phyloP scores from a whole-genome alignment of 2,329 filamentous ascomycete species.

The Paradendryphiella salina region DNA sequence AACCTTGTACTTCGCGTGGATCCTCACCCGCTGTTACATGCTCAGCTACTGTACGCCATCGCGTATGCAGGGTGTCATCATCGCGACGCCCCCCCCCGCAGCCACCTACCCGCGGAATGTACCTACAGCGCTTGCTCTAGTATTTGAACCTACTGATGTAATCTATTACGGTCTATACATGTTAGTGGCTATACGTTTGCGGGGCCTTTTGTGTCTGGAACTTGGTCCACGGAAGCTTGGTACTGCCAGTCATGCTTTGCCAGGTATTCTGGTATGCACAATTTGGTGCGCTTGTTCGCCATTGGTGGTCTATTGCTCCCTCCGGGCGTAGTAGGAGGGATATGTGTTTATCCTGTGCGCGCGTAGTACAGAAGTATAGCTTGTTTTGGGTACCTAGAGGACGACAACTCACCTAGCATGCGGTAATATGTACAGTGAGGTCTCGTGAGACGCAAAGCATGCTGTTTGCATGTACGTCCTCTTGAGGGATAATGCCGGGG shows the following conservation, averaged over 20 bases:
- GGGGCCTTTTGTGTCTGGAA: neutral
- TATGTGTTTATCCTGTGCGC: neutral
- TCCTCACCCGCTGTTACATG: neutral
- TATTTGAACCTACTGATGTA: neutral
- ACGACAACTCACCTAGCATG: neutral
- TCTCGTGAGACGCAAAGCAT: neutral
- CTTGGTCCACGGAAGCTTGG: neutral
- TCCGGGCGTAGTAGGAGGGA: neutral
- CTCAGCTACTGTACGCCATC: conserved; percentile 4
- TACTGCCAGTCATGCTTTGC: neutral
- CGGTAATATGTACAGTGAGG: neutral
- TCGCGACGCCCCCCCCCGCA: neutral
- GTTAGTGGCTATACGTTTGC: neutral
- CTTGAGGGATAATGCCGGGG: neutral
- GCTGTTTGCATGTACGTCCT: neutral
- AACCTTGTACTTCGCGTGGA: neutral
- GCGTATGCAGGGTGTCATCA: conserved; percentile 8
- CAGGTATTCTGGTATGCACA: neutral
- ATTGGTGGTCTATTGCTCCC: neutral
- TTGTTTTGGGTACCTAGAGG: neutral
- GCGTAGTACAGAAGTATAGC: neutral
- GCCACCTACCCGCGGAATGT: neutral
- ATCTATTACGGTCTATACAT: neutral
- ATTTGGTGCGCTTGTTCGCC: neutral
- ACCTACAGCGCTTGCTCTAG: neutral